phyloP scores from a whole-genome alignment of 345 rosid genomes.

The Populus pruinosa region DNA sequence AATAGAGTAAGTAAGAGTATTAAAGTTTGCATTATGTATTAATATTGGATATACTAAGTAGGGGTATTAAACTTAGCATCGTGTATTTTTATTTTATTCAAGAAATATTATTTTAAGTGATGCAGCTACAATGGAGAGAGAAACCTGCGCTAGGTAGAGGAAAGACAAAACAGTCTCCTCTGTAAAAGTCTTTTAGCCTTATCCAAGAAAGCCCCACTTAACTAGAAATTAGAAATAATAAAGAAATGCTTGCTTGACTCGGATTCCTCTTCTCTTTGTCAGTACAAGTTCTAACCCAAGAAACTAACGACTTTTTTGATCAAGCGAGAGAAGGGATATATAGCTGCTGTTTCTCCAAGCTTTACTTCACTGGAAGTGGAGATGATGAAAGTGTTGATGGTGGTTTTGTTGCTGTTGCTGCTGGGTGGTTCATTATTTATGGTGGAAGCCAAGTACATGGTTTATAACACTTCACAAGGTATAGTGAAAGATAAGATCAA shows the following conservation, averaged over 20 bases:
- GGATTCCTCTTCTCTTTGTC: too few species aligned
- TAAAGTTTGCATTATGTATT: too few species aligned
- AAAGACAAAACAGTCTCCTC: not conserved
- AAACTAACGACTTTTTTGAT: too few species aligned
- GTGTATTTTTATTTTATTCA: too few species aligned
- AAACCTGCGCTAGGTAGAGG: not conserved
- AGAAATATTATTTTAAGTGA: too few species aligned
- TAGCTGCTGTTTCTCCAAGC: too few species aligned
- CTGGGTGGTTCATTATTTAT: constrained; percentile 17
- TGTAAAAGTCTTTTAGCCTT: not conserved
- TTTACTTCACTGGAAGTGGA: not conserved
- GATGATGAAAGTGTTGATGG: not conserved
- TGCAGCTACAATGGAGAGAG: not conserved
- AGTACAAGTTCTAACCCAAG: too few species aligned
- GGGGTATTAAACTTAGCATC: too few species aligned
- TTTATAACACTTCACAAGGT: constrained; percentile 77
- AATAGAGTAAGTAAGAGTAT: too few species aligned
- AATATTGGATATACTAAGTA: too few species aligned
- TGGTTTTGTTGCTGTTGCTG: not conserved
- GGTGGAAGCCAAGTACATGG: constrained; percentile 64
- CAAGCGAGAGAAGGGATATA: too few species aligned
- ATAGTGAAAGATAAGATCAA: constrained; percentile 76
- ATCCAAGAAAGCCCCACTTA: not conserved
- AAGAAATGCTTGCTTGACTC: not conserved
- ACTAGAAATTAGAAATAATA: too few species aligned